Conservation (phyloP, 108 stramenopile genomes). For the Skeletonema menzelii region DNA sequence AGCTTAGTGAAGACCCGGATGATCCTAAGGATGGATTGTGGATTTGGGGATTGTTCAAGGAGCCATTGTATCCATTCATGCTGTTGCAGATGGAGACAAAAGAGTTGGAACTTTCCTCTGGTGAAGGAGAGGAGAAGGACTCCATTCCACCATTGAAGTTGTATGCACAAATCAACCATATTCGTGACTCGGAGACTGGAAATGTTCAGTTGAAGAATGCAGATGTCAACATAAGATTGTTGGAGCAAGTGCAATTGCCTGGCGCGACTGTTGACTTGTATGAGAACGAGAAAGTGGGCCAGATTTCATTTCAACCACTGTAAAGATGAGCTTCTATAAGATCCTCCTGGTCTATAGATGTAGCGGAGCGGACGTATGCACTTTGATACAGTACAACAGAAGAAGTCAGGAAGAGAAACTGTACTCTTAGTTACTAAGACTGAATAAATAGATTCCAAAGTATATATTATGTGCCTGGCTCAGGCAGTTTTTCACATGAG, state of each 20-base stretch:
- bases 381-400: no score
- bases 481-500: no score
- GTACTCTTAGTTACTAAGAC: no score
- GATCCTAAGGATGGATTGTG: constrained; percentile 88
- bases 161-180: constrained; percentile 75
- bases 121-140: constrained; percentile 36
- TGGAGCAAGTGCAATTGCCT: constrained; percentile 64
- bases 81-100: constrained; percentile 78
- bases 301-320: constrained; percentile 55
- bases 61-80: constrained; percentile 90
- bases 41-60: constrained; percentile 91
- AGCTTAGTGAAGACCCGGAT: constrained; percentile 83
- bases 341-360: no score
- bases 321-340: not conserved
- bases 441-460: no score
- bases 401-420: no score
- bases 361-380: no score
- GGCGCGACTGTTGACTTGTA: constrained; percentile 73
- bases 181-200: constrained; percentile 59
- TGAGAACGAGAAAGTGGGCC: constrained; percentile 72
- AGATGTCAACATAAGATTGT: constrained; percentile 37
- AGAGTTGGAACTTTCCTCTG: constrained; percentile 50
- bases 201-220: constrained; percentile 46
- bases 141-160: constrained; percentile 68
- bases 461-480: no score